Base-by-base conservation (phyloP, 768 basidiomycete genomes). In the Lanmaoa pseudosensibilis region DNA sequence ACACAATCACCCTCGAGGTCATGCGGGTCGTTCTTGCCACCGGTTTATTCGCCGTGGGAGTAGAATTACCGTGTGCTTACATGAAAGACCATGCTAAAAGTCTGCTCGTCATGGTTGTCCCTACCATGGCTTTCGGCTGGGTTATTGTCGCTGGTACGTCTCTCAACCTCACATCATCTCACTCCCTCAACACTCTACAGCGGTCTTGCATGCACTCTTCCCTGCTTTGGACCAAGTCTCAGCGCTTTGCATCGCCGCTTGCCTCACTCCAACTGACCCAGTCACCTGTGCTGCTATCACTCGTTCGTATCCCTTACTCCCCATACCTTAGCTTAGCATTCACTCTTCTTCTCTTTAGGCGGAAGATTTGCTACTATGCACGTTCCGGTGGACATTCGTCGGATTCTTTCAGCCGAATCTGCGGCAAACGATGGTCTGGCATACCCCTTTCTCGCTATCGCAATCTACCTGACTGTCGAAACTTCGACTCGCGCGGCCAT, bases 381-480 rank as follows among this genome's bases (percentile, higher is more conserved):
- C 64, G 90, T 92, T 5, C 88, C 89, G 5, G 59, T 74, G 6
- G 87, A 92, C 50, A 78, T 98, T 23, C 84, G 95, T 30, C 87
- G 84, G 23, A 79, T 97, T 41, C 77, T 97, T 8, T 83, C 90
- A 0, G 92, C 92, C 0, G 96, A 98, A 73, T 91, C 90, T 6
- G 97, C 95, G 0, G 87, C 92, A 8, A 99, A 99, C 71, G 97
- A 98, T 63, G 97, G 97, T 2, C 80, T 98, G 15, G 94, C 95
- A 2, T 97, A 95, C 70, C 94, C 94, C 0, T 98, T 98, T 70
- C 77, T 98, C 53, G 82, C 84, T 27, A 79, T 98, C 50, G 84
- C 95, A 3, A 78, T 98, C 11, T 98, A 96, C 69, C 78, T 98
- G 45, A 87, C 86, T 11, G 61, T 93, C 5, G 92, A 96, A 59